Percentiles rank a stretch among this genome's conserved stretches.
Conservation (phyloP, 805 yeast species). For the Candida cerambycidarum region DNA sequence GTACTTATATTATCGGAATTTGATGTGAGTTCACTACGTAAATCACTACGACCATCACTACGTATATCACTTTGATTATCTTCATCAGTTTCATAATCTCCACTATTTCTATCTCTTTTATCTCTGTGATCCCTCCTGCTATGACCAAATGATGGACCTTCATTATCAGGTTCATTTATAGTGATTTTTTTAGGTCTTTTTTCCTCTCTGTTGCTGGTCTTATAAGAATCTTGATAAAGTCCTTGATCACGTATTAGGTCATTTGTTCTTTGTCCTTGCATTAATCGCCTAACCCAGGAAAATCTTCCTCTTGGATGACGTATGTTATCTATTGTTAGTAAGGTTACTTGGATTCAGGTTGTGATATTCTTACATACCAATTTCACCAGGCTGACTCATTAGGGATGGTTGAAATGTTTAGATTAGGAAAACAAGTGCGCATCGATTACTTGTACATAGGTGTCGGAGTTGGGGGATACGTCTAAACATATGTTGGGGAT, state of each 20-base stretch:
- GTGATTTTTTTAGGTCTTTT: background rate
- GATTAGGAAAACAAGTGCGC: background rate
- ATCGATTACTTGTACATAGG: background rate
- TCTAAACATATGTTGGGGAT: no score
- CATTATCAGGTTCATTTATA: constrained; percentile 1
- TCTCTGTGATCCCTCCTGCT: background rate
- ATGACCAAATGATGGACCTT: background rate
- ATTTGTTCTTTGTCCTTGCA: constrained; percentile 15
- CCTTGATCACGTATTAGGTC: background rate
- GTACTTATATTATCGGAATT: constrained; percentile 46
- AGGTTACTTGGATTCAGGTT: background rate
- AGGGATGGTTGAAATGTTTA: background rate
- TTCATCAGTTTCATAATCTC: background rate
- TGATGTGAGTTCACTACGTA: constrained; percentile 19
- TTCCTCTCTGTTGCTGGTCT: background rate
- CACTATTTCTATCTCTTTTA: no score
- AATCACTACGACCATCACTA: constrained; percentile 4
- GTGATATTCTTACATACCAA: background rate
- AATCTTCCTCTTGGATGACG: constrained; percentile 16
- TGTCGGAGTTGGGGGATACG: no score
- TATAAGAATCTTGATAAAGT: constrained; percentile 6
- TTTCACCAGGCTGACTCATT: constrained; percentile 7
- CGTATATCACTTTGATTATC: constrained; percentile 8
- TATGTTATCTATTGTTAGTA: constrained; percentile 8
- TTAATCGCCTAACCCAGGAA: constrained; percentile 18